A percentile compares a stretch with the other conserved stretches of the same genome.
Conservation (phyloP, 2,329 filamentous ascomycete genomes). For the Colletotrichum karsti region DNA sequence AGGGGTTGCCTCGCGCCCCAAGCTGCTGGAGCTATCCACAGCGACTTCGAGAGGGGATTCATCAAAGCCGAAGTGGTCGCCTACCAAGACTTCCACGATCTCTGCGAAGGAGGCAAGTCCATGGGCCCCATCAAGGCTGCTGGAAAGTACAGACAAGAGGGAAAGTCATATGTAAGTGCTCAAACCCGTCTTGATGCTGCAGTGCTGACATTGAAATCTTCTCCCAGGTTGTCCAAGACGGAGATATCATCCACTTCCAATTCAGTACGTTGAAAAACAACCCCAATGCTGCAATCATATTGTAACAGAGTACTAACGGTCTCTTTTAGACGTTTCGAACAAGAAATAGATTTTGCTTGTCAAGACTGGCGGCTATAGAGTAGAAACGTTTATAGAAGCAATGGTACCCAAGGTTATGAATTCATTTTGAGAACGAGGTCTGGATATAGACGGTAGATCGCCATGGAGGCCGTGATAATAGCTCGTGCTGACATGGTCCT, state of each 20-base stretch:
- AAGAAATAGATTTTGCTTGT: background rate
- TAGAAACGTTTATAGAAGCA: no score
- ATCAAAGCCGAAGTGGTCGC: slow-evolving; percentile 56
- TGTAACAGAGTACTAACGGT: background rate
- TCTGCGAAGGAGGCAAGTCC: slow-evolving; percentile 51
- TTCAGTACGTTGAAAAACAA: slow-evolving; percentile 44
- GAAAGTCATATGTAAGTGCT: slow-evolving; percentile 48
- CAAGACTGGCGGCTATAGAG: background rate
- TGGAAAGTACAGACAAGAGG: slow-evolving; percentile 54
- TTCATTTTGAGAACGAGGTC: slow-evolving; percentile 34
- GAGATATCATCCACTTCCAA: slow-evolving; percentile 53
- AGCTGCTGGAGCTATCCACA: slow-evolving; percentile 50
- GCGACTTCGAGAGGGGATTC: slow-evolving; percentile 52
- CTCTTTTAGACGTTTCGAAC: background rate
- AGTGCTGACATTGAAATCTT: slow-evolving; percentile 31
- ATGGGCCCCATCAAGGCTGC: slow-evolving; percentile 55
- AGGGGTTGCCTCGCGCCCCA: slow-evolving; percentile 47
- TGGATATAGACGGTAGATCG: slow-evolving; percentile 38
- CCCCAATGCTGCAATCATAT: background rate
- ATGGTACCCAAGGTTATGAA: no score
- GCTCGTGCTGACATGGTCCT: background rate
- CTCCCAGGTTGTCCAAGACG: slow-evolving; percentile 45
- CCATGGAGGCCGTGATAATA: slow-evolving; percentile 33
- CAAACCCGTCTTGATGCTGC: background rate
- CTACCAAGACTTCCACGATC: slow-evolving; percentile 53